These are phyloP conservation scores for Fusarium musae DNA, from an alignment of 2,329 filamentous ascomycete genomes.

Conservation along the genomic window DNA sequence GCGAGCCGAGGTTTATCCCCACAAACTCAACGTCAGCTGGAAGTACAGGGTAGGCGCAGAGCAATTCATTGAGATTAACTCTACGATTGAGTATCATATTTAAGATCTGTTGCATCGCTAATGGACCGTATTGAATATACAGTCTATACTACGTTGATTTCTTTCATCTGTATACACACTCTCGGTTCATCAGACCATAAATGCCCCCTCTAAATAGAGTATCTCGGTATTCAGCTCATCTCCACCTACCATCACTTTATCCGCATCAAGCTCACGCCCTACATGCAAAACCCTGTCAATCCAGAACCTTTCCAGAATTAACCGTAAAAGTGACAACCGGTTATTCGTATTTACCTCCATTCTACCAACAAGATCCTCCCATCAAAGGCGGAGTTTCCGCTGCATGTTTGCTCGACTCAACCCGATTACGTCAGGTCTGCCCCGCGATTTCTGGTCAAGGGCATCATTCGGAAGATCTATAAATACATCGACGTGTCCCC, in stretches of 20 bases:
- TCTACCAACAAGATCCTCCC: not conserved
- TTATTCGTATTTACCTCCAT: not conserved
- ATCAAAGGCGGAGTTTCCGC: constrained; percentile 17
- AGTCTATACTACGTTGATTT: accelerated
- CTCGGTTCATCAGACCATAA: not conserved
- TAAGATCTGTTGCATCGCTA: not conserved
- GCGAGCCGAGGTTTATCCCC: constrained; percentile 1
- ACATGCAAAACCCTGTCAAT: not conserved
- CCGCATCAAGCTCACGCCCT: not conserved
- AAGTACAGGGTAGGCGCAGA: not conserved
- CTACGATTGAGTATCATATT: not conserved
- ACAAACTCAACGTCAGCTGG: not conserved
- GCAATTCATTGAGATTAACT: not conserved
- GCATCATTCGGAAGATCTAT: not conserved
- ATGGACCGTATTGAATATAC: not conserved
- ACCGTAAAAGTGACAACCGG: not conserved
- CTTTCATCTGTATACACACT: not conserved
- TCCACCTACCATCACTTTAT: not conserved
- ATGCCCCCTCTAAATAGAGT: not conserved
- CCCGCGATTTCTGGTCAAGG: constrained; percentile 17
- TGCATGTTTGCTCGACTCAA: not conserved
- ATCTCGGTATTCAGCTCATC: not conserved
- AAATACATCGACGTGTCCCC: not conserved
- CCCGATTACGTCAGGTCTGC: constrained; percentile 36
- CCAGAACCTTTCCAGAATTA: not conserved